Evolutionary conservation across 352 stramenopile species (phyloP).

Genomic region (Globisporangium solare): DNA sequence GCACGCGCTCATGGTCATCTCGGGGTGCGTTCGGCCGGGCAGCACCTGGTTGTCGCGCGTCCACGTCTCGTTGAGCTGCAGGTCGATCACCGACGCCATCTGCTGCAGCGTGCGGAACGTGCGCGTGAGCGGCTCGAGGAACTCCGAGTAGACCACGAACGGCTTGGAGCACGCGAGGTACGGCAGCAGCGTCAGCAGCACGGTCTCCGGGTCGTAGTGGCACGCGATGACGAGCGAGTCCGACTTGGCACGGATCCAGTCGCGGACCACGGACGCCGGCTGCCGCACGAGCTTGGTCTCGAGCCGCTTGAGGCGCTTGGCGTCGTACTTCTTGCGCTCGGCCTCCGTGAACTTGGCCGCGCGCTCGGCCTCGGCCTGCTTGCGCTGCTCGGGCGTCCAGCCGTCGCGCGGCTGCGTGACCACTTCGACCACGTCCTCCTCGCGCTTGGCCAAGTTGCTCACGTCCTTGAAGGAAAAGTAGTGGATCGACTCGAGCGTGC

Average conservation of each 20-base stretch:
- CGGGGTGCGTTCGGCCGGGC: constrained; percentile 91
- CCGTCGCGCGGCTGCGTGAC: constrained; percentile 45
- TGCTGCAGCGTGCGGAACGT: constrained; percentile 89
- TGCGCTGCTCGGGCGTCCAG: constrained; percentile 53
- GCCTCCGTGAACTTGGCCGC: constrained; percentile 79
- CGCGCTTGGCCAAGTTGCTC: constrained; percentile 33
- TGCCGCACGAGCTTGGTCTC: constrained; percentile 79
- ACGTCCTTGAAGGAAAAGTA: constrained; percentile 71
- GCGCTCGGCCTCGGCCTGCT: constrained; percentile 63
- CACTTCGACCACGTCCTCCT: constrained; percentile 46
- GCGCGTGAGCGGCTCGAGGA: constrained; percentile 88
- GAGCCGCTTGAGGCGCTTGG: constrained; percentile 66
- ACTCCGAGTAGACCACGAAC: constrained; percentile 96
- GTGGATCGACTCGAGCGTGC: constrained; percentile 68
- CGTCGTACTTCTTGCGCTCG: constrained; percentile 73
- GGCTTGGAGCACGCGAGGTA: constrained; percentile 89
- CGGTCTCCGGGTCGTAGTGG: constrained; percentile 86
- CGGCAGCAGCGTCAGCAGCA: constrained; percentile 86
- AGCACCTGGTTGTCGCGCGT: constrained; percentile 94
- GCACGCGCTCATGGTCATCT: constrained; percentile 96
- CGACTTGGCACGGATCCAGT: constrained; percentile 65
- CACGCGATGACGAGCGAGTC: constrained; percentile 89
- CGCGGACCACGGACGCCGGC: constrained; percentile 55
- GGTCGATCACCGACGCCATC: constrained; percentile 88
- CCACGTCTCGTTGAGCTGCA: constrained; percentile 95